Percentiles rank a stretch among this genome's conserved stretches.
These are phyloP conservation scores for Rhizopus sp. DNA, from an alignment of 371 early-diverging fungal genomes.

Conservation along the genomic window DNA sequence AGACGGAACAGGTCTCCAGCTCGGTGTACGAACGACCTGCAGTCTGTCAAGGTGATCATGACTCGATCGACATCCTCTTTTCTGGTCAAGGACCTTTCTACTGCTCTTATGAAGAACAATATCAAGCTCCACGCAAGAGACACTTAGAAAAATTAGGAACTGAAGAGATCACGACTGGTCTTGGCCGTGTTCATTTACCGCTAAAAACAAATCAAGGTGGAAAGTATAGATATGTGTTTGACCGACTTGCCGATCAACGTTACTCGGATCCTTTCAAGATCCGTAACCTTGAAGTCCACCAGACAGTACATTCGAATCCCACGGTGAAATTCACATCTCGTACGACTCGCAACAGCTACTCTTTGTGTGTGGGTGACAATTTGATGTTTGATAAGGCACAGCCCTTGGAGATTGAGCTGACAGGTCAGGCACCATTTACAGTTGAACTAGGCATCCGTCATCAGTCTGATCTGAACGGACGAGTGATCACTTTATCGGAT, in stretches of 20 bases:
- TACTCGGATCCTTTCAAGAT: conserved; percentile 38
- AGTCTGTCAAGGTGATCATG: conserved; percentile 48
- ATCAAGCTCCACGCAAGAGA: conserved; percentile 5
- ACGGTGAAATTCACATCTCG: conserved; percentile 34
- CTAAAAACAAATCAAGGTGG: conserved; percentile 42
- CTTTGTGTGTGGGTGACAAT: conserved; percentile 50
- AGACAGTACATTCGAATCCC: conserved; percentile 43
- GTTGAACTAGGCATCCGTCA: conserved; percentile 42
- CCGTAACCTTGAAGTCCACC: conserved; percentile 29
- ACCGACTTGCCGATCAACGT: conserved; percentile 46
- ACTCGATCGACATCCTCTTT: conserved; percentile 42
- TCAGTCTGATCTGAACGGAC: conserved; percentile 34
- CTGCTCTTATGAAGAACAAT: conserved; percentile 31
- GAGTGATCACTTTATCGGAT: conserved; percentile 27
- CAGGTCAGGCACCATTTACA: conserved; percentile 52
- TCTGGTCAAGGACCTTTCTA: conserved; percentile 45
- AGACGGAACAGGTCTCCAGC: conserved; percentile 15
- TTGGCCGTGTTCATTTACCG: conserved; percentile 33
- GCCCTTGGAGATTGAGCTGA: conserved; percentile 38
- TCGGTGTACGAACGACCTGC: conserved; percentile 37
- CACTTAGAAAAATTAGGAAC: conserved; percentile 16
- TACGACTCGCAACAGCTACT: conserved; percentile 21
- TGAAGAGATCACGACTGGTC: conserved; percentile 41
- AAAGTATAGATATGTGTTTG: conserved; percentile 44
- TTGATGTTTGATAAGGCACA: conserved; percentile 31